A percentile compares a stretch with the other conserved stretches of the same genome.
Evolutionary conservation across 768 basidiomycete genomes (phyloP).

Genomic region (Hydnomerulius pinastri): DNA sequence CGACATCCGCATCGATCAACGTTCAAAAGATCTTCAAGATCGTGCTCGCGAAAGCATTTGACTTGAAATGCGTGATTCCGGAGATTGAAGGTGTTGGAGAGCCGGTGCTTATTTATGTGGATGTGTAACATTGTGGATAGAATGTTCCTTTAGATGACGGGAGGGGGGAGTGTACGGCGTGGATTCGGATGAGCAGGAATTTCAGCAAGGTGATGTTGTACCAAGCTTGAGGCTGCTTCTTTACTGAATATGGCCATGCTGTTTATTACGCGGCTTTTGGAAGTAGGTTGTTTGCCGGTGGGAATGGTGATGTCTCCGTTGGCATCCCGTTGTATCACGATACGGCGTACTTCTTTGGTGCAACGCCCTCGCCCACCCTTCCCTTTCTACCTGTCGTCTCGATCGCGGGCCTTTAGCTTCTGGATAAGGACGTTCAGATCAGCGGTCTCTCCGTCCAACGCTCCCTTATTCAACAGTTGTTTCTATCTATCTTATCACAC

Average conservation of each 20-base stretch:
- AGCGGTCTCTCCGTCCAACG: slow-evolving; percentile 18
- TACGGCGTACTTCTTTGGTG: slow-evolving; percentile 7
- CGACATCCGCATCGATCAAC: slow-evolving; percentile 97
- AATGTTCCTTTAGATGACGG: slow-evolving; percentile 20
- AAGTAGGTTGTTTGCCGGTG: slow-evolving; percentile 16
- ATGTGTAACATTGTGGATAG: slow-evolving; percentile 42
- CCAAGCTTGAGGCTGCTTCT: slow-evolving; percentile 17
- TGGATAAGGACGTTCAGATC: slow-evolving; percentile 20
- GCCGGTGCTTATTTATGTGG: slow-evolving; percentile 92
- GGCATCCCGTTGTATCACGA: slow-evolving; percentile 23
- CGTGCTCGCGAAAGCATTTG: slow-evolving; percentile 94
- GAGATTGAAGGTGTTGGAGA: slow-evolving; percentile 98
- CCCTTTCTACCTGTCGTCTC: slow-evolving; percentile 13
- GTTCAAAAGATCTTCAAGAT: slow-evolving; percentile 99
- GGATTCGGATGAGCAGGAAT: slow-evolving; percentile 11
- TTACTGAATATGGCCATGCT: slow-evolving; percentile 19
- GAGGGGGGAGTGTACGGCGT: slow-evolving; percentile 15
- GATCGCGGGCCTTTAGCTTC: slow-evolving; percentile 15
- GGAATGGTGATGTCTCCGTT: slow-evolving; percentile 12
- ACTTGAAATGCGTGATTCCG: slow-evolving; percentile 97
- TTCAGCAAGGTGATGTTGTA: slow-evolving; percentile 32
- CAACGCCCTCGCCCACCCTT: neutral
- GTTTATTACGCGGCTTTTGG: slow-evolving; percentile 11
- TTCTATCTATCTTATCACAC: slow-evolving; percentile 28
- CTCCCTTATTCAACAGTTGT: slow-evolving; percentile 18